Evolutionary conservation across 768 basidiomycete genomes (phyloP).

Genomic region (Auricularia sp.): DNA sequence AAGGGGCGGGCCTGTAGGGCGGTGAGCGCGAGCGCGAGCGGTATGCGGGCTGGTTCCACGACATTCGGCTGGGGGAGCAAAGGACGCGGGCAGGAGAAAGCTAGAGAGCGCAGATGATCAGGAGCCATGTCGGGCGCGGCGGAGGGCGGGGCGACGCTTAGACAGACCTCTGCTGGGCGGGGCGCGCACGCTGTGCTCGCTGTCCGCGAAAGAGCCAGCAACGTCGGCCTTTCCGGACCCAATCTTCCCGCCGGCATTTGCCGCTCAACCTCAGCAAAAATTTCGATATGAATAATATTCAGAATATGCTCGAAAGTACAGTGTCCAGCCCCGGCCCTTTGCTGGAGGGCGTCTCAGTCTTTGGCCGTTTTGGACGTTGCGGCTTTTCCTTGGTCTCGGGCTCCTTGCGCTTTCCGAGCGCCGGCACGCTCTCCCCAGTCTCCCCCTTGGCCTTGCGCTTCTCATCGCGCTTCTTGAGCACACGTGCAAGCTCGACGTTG

Average conservation of each 20-base stretch:
- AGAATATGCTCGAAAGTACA: conserved; percentile 48
- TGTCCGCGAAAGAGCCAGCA: conserved; percentile 54
- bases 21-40: conserved; percentile 81
- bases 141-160: conserved; percentile 42
- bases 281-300: conserved; percentile 5
- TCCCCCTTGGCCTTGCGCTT: conserved; percentile 22
- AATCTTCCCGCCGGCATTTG: conserved; percentile 8
- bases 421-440: conserved; percentile 11
- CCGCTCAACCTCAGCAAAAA: too few relatives aligned
- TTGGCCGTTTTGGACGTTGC: conserved; percentile 28
- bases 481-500: conserved; percentile 87
- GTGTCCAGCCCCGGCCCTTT: conserved; percentile 22
- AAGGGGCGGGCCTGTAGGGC: conserved; percentile 39
- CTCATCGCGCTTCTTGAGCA: conserved; percentile 71
- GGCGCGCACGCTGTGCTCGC: conserved; percentile 25
- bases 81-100: conserved; percentile 31
- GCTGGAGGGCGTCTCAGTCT: conserved; percentile 11
- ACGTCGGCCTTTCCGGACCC: conserved; percentile 31
- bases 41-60: not conserved
- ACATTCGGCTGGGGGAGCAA: conserved; percentile 40
- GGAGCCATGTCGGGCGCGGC: conserved; percentile 33
- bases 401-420: conserved; percentile 2
- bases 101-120: conserved; percentile 3
- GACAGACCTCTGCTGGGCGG: conserved; percentile 61
- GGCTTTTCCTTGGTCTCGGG: conserved; percentile 42